phyloP scores from a whole-genome alignment of 768 basidiomycete species.

The Lenzites betulinus region DNA sequence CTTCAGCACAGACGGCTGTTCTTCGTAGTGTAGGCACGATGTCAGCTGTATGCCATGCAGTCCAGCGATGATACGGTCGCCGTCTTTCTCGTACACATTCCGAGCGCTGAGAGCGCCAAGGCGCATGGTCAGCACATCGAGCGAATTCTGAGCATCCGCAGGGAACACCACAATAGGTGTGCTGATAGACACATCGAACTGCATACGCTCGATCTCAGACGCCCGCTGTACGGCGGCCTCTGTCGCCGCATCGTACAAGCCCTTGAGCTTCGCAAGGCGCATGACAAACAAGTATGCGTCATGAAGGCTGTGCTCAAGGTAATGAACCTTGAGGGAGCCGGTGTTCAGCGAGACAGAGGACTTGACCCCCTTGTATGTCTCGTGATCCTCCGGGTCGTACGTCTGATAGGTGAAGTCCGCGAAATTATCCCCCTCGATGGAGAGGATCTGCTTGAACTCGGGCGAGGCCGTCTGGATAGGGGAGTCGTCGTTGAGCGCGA shows the following conservation, averaged over 20 bases:
- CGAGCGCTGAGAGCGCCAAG: constrained; percentile 87
- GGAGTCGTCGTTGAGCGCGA: constrained; percentile 80
- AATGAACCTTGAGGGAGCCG: constrained; percentile 89
- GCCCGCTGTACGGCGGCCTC: constrained; percentile 91
- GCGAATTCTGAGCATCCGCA: constrained; percentile 56
- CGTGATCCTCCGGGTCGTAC: constrained; percentile 68
- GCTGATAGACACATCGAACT: constrained; percentile 87
- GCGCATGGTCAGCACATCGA: constrained; percentile 74
- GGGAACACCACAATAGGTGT: constrained; percentile 93
- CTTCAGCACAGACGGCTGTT: constrained; percentile 59
- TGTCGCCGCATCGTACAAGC: constrained; percentile 91
- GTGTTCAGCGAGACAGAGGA: constrained; percentile 79
- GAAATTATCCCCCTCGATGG: constrained; percentile 92
- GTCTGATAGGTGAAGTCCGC: constrained; percentile 95
- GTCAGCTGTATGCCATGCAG: constrained; percentile 83
- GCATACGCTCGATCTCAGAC: constrained; percentile 92
- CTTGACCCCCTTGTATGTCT: constrained; percentile 75
- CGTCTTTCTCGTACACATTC: constrained; percentile 64
- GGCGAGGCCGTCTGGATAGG: constrained; percentile 49
- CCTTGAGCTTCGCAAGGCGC: constrained; percentile 89
- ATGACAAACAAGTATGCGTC: constrained; percentile 81
- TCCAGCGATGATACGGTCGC: constrained; percentile 69
- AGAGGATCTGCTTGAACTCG: constrained; percentile 82
- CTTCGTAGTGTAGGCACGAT: constrained; percentile 58
- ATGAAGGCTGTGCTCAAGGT: constrained; percentile 88